A percentile compares a stretch with the other conserved stretches of the same genome.
Evolutionary conservation across 148 eudicot species (phyloP).

Genomic region (Rhododendron simsii): DNA sequence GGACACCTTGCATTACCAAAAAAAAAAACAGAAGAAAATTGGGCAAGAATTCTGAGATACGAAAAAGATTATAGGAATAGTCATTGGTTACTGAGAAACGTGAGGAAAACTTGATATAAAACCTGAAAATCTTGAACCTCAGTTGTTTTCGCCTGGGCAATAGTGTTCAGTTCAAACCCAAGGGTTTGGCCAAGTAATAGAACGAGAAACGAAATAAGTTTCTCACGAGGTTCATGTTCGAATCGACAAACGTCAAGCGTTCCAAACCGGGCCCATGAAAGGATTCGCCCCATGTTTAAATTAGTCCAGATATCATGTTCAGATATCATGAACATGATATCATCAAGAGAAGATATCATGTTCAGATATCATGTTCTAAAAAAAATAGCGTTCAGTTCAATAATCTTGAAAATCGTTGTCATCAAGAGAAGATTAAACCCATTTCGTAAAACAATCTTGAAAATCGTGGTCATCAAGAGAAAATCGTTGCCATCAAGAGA

Average conservation of each 20-base stretch:
- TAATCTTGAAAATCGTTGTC: neutral
- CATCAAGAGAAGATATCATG: no score
- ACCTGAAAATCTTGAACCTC: neutral
- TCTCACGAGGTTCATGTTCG: neutral
- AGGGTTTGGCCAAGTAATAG: neutral
- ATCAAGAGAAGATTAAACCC: neutral
- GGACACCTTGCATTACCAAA: no score
- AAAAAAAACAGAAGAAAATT: neutral
- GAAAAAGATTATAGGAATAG: neutral
- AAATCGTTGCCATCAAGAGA: neutral
- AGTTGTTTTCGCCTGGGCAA: neutral
- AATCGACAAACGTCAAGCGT: no score
- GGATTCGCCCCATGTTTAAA: no score
- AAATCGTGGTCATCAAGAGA: neutral
- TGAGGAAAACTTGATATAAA: neutral
- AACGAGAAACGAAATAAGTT: neutral
- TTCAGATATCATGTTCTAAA: no score
- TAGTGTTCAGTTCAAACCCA: neutral
- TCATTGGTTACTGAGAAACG: neutral
- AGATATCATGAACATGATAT: no score
- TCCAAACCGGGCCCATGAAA: neutral
- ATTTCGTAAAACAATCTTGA: neutral
- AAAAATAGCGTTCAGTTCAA: neutral
- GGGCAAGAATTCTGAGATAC: neutral
- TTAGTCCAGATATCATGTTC: no score